Percentiles rank a stretch among this genome's conserved stretches.
Evolutionary conservation across 108 stramenopile species (phyloP).

Genomic region (Nitzschia sp.): DNA sequence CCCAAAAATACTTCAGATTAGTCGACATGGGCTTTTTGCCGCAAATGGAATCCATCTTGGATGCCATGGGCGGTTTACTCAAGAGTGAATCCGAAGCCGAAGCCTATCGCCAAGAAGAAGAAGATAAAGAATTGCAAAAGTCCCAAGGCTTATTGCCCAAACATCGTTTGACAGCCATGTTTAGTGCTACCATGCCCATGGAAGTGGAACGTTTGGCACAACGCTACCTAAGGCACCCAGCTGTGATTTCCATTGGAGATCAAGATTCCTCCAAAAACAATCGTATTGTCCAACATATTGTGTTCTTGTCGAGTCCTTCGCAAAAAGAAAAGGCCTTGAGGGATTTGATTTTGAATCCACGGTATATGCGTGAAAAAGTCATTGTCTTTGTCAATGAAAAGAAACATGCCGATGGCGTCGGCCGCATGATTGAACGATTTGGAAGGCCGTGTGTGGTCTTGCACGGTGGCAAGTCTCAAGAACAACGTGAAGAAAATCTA

Average conservation of each 20-base stretch:
- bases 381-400: constrained; percentile 99
- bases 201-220: constrained; percentile 94
- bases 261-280: constrained; percentile 91
- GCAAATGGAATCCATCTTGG: constrained; percentile 90
- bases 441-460: constrained; percentile 85
- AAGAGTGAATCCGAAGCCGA: constrained; percentile 83
- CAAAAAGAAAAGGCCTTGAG: constrained; percentile 84
- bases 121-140: constrained; percentile 52
- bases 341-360: constrained; percentile 45
- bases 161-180: constrained; percentile 95
- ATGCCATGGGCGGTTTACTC: constrained; percentile 89
- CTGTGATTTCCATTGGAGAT: constrained; percentile 91
- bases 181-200: constrained; percentile 95
- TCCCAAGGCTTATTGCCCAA: constrained; percentile 43
- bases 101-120: constrained; percentile 81
- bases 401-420: constrained; percentile 86
- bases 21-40: constrained; percentile 93
- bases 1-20: too few relatives aligned
- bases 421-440: constrained; percentile 71
- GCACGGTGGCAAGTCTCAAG: constrained; percentile 97
- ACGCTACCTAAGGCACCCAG: constrained; percentile 91
- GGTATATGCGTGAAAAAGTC: constrained; percentile 71
- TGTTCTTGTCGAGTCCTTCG: constrained; percentile 74
- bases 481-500: constrained; percentile 95
- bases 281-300: constrained; percentile 88